These are phyloP conservation scores for Acanthamoeba sp. DNA, from an alignment of 208 protist genomes.

Conservation along the genomic window DNA sequence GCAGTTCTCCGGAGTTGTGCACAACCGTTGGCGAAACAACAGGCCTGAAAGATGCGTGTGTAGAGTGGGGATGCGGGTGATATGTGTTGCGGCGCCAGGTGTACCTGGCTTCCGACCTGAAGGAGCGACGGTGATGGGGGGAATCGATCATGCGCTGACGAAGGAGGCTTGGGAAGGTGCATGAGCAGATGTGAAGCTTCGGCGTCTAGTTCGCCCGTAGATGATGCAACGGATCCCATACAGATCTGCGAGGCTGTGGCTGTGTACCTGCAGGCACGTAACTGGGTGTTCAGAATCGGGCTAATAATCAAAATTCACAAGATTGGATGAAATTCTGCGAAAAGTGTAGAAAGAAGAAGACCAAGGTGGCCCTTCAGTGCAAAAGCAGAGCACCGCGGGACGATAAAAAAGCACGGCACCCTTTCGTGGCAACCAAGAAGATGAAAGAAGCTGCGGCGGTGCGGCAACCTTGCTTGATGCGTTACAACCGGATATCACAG, in stretches of 20 bases:
- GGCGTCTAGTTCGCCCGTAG: background rate
- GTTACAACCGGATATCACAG: too few species aligned
- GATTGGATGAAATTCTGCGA: slow-evolving; percentile 33
- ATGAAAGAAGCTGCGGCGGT: too few species aligned
- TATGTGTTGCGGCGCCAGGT: background rate
- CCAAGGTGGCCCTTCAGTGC: too few species aligned
- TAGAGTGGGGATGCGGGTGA: background rate
- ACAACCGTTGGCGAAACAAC: background rate
- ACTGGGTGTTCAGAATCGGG: background rate
- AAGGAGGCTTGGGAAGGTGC: background rate
- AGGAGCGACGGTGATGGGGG: background rate
- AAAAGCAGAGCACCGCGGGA: too few species aligned
- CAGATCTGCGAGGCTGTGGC: background rate
- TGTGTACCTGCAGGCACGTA: background rate
- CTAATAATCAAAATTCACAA: background rate
- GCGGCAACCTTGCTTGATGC: too few species aligned
- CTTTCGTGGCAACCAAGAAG: too few species aligned
- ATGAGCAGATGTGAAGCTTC: background rate
- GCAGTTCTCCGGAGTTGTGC: background rate
- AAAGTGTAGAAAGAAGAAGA: background rate
- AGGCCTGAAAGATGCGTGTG: background rate
- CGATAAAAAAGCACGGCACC: too few species aligned
- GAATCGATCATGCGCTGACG: background rate
- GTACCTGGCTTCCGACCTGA: background rate
- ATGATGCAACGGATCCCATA: background rate